phyloP scores from a whole-genome alignment of 2,329 filamentous ascomycete species.

The Pseudocercospora crystallina region DNA sequence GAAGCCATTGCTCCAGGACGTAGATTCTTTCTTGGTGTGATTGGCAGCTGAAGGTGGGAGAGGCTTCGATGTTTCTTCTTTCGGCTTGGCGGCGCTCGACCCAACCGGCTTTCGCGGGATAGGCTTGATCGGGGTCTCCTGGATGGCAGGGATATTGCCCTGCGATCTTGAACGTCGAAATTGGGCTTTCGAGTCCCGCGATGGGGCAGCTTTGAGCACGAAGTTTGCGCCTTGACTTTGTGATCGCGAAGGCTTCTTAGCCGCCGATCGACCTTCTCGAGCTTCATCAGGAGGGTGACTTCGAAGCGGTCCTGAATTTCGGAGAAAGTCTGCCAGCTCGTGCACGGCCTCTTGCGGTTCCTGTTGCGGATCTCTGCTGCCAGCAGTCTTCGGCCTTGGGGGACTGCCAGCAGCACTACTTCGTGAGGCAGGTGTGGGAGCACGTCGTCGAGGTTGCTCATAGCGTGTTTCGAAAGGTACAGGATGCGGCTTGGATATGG shows the following conservation, averaged over 20 bases:
- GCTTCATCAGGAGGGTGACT: constrained; percentile 27
- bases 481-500: constrained; percentile 24
- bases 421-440: constrained; percentile 15
- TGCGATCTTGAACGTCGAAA: constrained; percentile 18
- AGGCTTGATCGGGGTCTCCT: not conserved
- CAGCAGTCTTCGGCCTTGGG: constrained; percentile 18
- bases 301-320: constrained; percentile 24
- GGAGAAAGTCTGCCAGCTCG: constrained; percentile 28
- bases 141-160: not conserved
- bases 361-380: not conserved
- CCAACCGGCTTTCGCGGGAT: constrained; percentile 10
- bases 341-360: constrained; percentile 12
- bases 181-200: not conserved
- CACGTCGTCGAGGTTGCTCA: constrained; percentile 24
- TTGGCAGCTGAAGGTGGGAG: not conserved
- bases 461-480: constrained; percentile 23
- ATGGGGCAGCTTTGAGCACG: not conserved
- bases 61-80: not conserved
- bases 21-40: not conserved
- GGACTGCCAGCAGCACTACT: constrained; percentile 9
- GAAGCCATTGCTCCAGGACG: constrained; percentile 22
- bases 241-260: constrained; percentile 12
- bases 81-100: not conserved
- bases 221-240: constrained; percentile 15
- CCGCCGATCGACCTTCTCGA: not conserved